A percentile compares a stretch with the other conserved stretches of the same genome.
These are phyloP conservation scores for Scheffersomyces spartinae DNA, from an alignment of 805 yeast genomes.

Conservation along the genomic window DNA sequence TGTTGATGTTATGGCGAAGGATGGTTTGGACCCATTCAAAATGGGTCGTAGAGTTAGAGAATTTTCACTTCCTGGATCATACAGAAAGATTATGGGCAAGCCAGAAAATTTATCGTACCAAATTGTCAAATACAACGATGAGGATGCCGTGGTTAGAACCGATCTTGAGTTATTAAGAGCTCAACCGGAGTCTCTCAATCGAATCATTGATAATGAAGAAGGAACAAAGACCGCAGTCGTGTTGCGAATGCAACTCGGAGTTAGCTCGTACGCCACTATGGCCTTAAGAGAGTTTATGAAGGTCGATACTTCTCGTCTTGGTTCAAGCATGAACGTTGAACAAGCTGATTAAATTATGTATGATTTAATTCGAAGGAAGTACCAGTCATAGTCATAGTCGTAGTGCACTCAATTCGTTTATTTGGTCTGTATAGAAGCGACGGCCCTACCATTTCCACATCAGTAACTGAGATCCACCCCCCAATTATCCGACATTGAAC, in stretches of 20 bases:
- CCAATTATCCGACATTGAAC: too few species aligned
- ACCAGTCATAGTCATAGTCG: too few species aligned
- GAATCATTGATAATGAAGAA: conserved; percentile 15
- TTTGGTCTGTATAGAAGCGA: too few species aligned
- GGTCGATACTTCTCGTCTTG: conserved; percentile 45
- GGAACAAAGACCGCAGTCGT: conserved; percentile 59
- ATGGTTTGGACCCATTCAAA: conserved; percentile 70
- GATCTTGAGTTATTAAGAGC: conserved; percentile 51
- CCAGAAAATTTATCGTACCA: conserved; percentile 55
- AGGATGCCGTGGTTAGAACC: conserved; percentile 64
- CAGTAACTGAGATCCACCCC: too few species aligned
- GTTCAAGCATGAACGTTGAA: conserved; percentile 6
- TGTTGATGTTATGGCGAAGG: conserved; percentile 62
- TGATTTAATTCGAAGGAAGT: too few species aligned
- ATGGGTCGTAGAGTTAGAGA: conserved; percentile 83
- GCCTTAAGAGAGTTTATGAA: conserved; percentile 86
- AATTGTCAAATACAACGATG: conserved; percentile 47
- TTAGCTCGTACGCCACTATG: conserved; percentile 95
- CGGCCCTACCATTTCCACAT: too few species aligned
- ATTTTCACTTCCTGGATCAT: conserved; percentile 86
- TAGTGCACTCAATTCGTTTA: too few species aligned
- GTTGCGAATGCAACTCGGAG: conserved; percentile 64
- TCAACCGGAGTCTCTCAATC: conserved; percentile 8
- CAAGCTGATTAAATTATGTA: too few species aligned
- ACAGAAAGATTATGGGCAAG: conserved; percentile 59